Evolutionary conservation across 768 basidiomycete genomes (phyloP).

Genomic region (Termitomyces eurrhizus): DNA sequence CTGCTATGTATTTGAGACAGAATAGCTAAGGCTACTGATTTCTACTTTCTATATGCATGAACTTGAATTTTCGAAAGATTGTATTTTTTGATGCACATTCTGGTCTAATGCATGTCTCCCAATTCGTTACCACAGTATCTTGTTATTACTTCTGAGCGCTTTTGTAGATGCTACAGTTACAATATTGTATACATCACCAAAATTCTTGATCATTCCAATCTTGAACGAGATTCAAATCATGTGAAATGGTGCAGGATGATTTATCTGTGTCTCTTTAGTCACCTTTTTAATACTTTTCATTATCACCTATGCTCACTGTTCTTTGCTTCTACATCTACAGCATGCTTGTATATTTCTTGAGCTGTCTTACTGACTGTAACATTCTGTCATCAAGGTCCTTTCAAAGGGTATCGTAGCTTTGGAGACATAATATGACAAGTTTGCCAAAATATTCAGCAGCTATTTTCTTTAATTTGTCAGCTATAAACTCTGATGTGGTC

Average conservation of each 20-base stretch:
- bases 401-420: not conserved
- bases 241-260: not conserved
- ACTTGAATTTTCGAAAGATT: not conserved
- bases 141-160: not conserved
- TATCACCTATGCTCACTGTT: not conserved
- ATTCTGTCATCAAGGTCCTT: not conserved
- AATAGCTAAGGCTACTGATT: constrained; percentile 13
- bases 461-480: not conserved
- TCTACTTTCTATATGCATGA: not conserved
- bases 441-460: not conserved
- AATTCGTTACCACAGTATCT: not conserved
- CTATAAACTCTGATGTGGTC: not conserved
- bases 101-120: not conserved
- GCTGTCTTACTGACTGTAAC: not conserved
- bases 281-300: not conserved
- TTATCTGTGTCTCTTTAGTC: not conserved
- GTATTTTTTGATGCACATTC: not conserved
- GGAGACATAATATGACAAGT: not conserved
- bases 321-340: not conserved
- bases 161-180: not conserved
- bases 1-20: not conserved
- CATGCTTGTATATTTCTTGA: not conserved
- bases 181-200: not conserved
- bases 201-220: not conserved
- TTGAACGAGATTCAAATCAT: not conserved